phyloP scores from a whole-genome alignment of 495 filamentous ascomycete species.

The Neurospora sp. region DNA sequence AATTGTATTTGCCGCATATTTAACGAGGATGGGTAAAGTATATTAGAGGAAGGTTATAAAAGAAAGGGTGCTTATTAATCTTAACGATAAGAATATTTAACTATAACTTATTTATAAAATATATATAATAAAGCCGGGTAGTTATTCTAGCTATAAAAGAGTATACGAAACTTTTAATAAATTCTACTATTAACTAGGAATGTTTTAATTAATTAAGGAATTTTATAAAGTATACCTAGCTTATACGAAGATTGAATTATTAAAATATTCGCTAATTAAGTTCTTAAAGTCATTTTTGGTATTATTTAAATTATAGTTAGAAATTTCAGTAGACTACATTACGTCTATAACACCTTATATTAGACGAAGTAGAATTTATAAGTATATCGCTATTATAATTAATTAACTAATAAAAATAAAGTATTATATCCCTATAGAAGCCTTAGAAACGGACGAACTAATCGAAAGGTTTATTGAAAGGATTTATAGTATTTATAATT shows the following conservation, averaged over 20 bases:
- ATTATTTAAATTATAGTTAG: too few relatives aligned
- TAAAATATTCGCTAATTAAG: rapidly evolving
- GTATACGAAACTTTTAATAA: neutral
- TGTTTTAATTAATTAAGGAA: neutral
- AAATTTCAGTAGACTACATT: too few relatives aligned
- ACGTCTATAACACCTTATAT: neutral
- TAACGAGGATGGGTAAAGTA: neutral
- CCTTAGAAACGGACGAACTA: too few relatives aligned
- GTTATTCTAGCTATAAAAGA: rapidly evolving
- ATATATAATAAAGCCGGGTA: neutral
- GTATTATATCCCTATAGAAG: too few relatives aligned
- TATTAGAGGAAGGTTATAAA: neutral
- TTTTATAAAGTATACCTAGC: neutral
- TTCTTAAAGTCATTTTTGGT: neutral
- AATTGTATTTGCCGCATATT: neutral
- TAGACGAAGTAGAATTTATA: too few relatives aligned
- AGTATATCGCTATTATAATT: too few relatives aligned
- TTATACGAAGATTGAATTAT: neutral
- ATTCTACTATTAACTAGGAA: neutral
- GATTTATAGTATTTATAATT: too few relatives aligned
- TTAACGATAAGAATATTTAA: neutral
- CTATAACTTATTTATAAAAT: neutral
- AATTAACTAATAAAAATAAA: too few relatives aligned
- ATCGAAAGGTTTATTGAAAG: too few relatives aligned
- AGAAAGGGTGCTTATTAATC: neutral